A percentile compares a stretch with the other conserved stretches of the same genome.
phyloP scores from a whole-genome alignment of 208 protist species.

The Tritrichomonas musculus region DNA sequence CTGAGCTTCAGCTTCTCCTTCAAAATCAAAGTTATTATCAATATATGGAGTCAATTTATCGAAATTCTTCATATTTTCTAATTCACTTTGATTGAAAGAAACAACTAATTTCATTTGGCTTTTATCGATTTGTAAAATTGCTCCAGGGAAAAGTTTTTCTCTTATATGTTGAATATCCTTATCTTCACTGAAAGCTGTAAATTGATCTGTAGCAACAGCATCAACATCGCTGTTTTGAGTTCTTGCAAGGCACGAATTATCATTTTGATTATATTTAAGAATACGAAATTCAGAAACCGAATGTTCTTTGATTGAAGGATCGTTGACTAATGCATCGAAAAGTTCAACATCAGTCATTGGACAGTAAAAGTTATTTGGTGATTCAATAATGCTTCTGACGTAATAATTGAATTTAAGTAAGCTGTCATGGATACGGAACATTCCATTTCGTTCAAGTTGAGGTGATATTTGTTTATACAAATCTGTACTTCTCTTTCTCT shows the following conservation, averaged over 20 bases:
- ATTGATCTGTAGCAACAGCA: too few species aligned
- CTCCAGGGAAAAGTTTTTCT: background rate
- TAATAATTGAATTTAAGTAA: too few species aligned
- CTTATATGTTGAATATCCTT: background rate
- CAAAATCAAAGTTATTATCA: background rate
- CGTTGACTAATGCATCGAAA: background rate
- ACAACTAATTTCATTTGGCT: background rate
- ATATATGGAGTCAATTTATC: background rate
- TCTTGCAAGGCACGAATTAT: too few species aligned
- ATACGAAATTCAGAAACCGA: background rate
- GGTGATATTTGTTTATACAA: background rate
- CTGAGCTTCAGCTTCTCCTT: background rate
- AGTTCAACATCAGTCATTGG: background rate
- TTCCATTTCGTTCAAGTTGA: background rate
- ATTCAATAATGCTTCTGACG: background rate
- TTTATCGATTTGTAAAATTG: background rate
- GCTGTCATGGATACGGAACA: background rate
- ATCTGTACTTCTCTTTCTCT: background rate
- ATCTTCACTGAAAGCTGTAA: too few species aligned
- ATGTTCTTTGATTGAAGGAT: background rate
- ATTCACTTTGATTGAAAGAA: background rate
- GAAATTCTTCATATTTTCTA: background rate
- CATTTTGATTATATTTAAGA: background rate
- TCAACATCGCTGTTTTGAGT: too few species aligned
- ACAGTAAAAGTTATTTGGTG: background rate